Evolutionary conservation across 2,329 filamentous ascomycete species (phyloP).

Genomic region (Diaporthe capsici): DNA sequence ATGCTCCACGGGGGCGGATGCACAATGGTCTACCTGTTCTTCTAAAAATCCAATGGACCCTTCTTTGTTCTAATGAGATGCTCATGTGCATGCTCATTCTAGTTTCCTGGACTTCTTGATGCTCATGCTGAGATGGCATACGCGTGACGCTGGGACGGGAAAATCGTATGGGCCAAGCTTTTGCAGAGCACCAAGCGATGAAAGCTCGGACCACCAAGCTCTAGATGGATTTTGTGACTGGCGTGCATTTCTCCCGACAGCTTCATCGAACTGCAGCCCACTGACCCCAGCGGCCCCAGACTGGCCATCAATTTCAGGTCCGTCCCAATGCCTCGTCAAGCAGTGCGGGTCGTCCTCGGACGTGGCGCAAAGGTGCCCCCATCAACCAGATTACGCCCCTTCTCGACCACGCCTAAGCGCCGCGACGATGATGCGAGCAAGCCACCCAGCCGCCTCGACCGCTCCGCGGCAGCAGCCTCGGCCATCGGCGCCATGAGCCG

Average conservation of each 20-base stretch:
- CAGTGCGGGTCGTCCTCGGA: slow-evolving; percentile 42
- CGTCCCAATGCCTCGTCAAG: slow-evolving; percentile 41
- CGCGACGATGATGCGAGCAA: slow-evolving; percentile 34
- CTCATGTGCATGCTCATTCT: not conserved
- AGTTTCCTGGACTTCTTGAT: not conserved
- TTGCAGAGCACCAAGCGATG: too few relatives aligned
- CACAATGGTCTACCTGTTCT: not conserved
- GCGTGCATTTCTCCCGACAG: slow-evolving; percentile 19
- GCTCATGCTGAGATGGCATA: not conserved
- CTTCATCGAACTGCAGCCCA: not conserved
- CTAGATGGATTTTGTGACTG: slow-evolving; percentile 27
- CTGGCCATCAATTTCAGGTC: not conserved
- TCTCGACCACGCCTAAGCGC: slow-evolving; percentile 36
- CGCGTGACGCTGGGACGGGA: not conserved
- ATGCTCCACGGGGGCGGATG: not conserved
- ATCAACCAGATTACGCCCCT: slow-evolving; percentile 27
- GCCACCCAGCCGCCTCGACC: slow-evolving; percentile 30
- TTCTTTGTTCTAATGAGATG: too few relatives aligned
- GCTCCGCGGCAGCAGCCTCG: slow-evolving; percentile 41
- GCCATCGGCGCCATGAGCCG: slow-evolving; percentile 39
- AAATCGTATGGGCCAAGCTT: not conserved
- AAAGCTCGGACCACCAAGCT: slow-evolving; percentile 31
- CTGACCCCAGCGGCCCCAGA: slow-evolving; percentile 4
- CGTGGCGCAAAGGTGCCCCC: slow-evolving; percentile 32
- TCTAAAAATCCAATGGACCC: too few relatives aligned